Percentiles rank a stretch among this genome's conserved stretches.
phyloP scores from a whole-genome alignment of 2,329 filamentous ascomycete species.

The Botryotinia convoluta region DNA sequence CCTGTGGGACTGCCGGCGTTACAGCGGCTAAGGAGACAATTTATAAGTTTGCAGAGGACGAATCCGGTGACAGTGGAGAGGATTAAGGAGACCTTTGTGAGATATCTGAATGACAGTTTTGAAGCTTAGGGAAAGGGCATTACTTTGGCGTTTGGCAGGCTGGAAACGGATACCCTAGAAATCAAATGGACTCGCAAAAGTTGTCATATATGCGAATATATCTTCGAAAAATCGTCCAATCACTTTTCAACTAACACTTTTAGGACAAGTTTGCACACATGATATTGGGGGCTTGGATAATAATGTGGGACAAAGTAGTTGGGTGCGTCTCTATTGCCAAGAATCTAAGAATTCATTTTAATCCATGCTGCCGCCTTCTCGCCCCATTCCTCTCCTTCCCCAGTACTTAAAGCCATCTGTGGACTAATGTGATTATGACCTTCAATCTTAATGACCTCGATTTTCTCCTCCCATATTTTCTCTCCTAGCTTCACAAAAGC shows the following conservation, averaged over 20 bases:
- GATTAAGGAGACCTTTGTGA: slow-evolving; percentile 62
- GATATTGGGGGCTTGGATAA: neutral
- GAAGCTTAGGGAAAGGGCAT: slow-evolving; percentile 37
- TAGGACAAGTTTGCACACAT: neutral
- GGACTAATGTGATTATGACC: slow-evolving; percentile 39
- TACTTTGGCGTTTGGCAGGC: slow-evolving; percentile 18
- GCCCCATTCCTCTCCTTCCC: slow-evolving; percentile 36
- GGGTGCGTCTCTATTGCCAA: neutral
- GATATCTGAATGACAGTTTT: slow-evolving; percentile 64
- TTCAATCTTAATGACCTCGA: slow-evolving; percentile 25
- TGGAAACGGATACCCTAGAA: slow-evolving; percentile 25
- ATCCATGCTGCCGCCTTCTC: slow-evolving; percentile 35
- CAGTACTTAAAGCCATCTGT: slow-evolving; percentile 30
- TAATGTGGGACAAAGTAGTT: neutral
- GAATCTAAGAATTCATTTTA: slow-evolving; percentile 14
- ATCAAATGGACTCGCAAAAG: neutral
- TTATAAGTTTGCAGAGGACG: slow-evolving; percentile 71
- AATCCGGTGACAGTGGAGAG: slow-evolving; percentile 56
- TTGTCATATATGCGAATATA: neutral
- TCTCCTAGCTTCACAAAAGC: slow-evolving; percentile 34
- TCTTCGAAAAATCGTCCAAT: neutral
- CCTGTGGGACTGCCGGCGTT: slow-evolving; percentile 70
- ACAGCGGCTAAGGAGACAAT: slow-evolving; percentile 74
- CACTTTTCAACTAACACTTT: neutral
- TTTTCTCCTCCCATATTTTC: slow-evolving; percentile 29